Evolutionary conservation across 495 filamentous ascomycete species (phyloP), one percentile per base, ranked within the genome.

Genomic region (Talaromyces borbonicus): DNA sequence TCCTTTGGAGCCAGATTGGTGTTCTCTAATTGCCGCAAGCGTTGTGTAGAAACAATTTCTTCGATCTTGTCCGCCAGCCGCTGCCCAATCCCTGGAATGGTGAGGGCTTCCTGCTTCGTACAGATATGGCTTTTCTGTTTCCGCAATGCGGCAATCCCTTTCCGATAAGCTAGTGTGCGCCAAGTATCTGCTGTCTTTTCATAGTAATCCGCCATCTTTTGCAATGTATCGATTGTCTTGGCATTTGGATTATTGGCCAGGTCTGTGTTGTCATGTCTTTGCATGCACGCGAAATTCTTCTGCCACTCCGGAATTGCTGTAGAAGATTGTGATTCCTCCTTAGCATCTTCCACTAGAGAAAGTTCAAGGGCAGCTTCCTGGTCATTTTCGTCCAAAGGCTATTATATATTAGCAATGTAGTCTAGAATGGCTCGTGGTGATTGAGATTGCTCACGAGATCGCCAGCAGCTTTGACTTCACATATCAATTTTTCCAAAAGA

Each of bases 61-160:
- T 93, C 84, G 46, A 98, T 95, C 55, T 96, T 96, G 31, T 73
- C 69, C 0, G 92, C 92, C 12, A 98, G 60, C 8, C 87, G 76
- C 6, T 66, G 45, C 24, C 92, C 92, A 50, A 98, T 83, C 45
- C 76, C 75, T 1, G 82, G 78, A 3, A 96, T 74, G 5, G 58
- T 54, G 15, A 66, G 61, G 0, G 92, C 92, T 62, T 94, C 75
- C 23, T 79, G 68, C 37, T 72, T 74, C 9, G 81, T 87, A 8
- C 56, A 64, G 48, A 96, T 80, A 54, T 78, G 83, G 45, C 62
- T 67, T 0, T 62, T 55, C 48, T 94, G 86, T 20, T 75, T 79
- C 12, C 75, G 73, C 29, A 98, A 71, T 2, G 79, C 84, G 31
- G 71, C 60, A 49, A 94, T 86, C 4, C 79, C 88, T 57, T 83